These are phyloP conservation scores for Fusarium haematococcum DNA, from an alignment of 2,329 filamentous ascomycete genomes.

Conservation along the genomic window DNA sequence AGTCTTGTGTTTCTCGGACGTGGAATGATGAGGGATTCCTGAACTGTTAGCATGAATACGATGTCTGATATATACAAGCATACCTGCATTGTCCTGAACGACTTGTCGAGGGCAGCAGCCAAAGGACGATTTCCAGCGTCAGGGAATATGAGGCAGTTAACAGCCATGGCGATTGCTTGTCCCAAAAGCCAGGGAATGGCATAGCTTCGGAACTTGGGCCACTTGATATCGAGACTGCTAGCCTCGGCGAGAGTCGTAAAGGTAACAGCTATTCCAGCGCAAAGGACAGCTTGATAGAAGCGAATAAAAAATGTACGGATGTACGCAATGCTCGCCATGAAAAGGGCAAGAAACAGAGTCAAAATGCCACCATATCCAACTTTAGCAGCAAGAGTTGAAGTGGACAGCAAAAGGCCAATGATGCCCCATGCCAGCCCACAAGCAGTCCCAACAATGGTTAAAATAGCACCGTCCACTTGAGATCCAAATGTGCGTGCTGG, in stretches of 20 bases:
- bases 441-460: conserved; percentile 65
- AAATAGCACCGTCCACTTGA: conserved; percentile 66
- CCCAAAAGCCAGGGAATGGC: conserved; percentile 68
- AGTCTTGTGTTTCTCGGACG: conserved; percentile 45
- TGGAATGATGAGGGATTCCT: conserved; percentile 50
- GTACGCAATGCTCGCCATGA: conserved; percentile 64
- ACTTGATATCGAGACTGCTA: conserved; percentile 55
- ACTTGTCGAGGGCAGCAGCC: conserved; percentile 59
- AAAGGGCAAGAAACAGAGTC: conserved; percentile 65
- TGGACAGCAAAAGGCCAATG: conserved; percentile 65
- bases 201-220: conserved; percentile 64
- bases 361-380: conserved; percentile 66
- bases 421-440: conserved; percentile 67
- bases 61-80: not conserved
- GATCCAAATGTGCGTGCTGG: conserved; percentile 66
- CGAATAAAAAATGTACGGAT: conserved; percentile 67
- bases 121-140: conserved; percentile 67
- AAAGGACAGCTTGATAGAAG: conserved; percentile 66
- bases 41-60: not conserved
- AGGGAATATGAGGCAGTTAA: conserved; percentile 63
- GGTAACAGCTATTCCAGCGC: conserved; percentile 66
- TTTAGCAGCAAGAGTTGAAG: conserved; percentile 58
- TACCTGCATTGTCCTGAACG: conserved; percentile 61
- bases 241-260: conserved; percentile 66
- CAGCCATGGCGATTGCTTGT: conserved; percentile 62